Base-by-base conservation (phyloP, 164 flowering plant species). In the Berberis vulgaris region DNA sequence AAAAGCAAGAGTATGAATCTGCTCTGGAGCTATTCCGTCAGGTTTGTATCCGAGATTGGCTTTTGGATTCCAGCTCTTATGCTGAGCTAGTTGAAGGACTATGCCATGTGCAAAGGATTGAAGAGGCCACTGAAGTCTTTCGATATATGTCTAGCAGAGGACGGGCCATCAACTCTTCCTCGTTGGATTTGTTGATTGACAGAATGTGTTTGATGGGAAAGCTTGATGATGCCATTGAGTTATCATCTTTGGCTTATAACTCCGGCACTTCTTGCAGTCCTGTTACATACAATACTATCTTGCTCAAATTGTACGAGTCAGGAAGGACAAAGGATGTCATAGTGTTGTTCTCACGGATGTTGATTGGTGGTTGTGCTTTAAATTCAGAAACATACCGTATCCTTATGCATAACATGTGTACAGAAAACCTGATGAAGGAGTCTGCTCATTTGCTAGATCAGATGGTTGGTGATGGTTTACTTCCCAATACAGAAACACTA, bases 71-170 rank as follows among this genome's bases (percentile, higher is more conserved):
- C 41, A 5, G 26, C 49, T 70, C 79, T 54, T 86, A 79, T 58
- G 69, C 75, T 38, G 73, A 71, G 69, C 73, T 86, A 38, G 63
- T 84, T 45, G 74, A 76, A 68, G 75, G 78, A 54, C 86, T 88
- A 57, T 83, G 89, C 72, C 56, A 62, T 13, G 53, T 12, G 40
- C 73, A 71, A 47, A 81, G 67, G 78, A 63, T 75, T 60, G 59
- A 64, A 53, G 87, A 86, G 66, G 96, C 89, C 61, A 58, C 65
- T 45, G 78, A 78, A 60, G 84, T 83, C 62, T 88, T 80, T 65
- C 38, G 43, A 47, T 82, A 78, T 71, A 74, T 84, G 85, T 79
- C 81, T 55, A 58, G 64, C 6, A 79, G 71, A 3, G 72, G 79
- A 66, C 69, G 78, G 61, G 38, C 72, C 65, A 83, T 82, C 44